Evolutionary conservation across 2,329 filamentous ascomycete genomes (phyloP).

Genomic region (Cercospora beticola): DNA sequence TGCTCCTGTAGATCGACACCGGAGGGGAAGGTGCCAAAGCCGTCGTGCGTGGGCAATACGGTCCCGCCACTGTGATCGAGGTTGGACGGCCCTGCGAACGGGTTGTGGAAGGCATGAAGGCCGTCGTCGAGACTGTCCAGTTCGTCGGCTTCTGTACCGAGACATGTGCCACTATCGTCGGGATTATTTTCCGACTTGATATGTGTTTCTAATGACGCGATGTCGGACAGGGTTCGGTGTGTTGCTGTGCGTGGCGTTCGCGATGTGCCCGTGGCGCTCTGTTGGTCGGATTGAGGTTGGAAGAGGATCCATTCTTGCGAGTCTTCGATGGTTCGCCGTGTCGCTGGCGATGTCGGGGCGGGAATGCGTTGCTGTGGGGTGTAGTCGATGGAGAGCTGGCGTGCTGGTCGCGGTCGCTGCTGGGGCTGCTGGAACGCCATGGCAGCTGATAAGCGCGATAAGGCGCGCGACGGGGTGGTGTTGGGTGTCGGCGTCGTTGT

Average conservation of each 20-base stretch:
- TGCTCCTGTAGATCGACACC: conserved; percentile 69
- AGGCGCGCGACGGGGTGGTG: conserved; percentile 3
- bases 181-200: conserved; percentile 56
- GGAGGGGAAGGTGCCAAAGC: conserved; percentile 74
- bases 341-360: conserved; percentile 38
- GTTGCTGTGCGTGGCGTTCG: conserved; percentile 68
- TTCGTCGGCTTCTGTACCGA: conserved; percentile 47
- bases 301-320: conserved; percentile 97
- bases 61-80: conserved; percentile 60
- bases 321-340: conserved; percentile 59
- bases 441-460: conserved; percentile 20
- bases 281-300: conserved; percentile 61
- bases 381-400: conserved; percentile 23
- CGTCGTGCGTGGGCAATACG: conserved; percentile 88
- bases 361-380: conserved; percentile 17
- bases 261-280: conserved; percentile 67
- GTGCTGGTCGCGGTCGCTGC: conserved; percentile 22
- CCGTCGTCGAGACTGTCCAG: conserved; percentile 93
- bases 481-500: background rate
- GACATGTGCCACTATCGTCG: conserved; percentile 45
- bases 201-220: conserved; percentile 72
- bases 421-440: conserved; percentile 31
- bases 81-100: conserved; percentile 47
- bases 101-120: conserved; percentile 78
- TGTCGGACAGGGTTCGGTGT: conserved; percentile 65